Percentiles rank a stretch among this genome's conserved stretches.
Conservation (phyloP, 23 red algal genomes). For the Pyropia haitanensis region DNA sequence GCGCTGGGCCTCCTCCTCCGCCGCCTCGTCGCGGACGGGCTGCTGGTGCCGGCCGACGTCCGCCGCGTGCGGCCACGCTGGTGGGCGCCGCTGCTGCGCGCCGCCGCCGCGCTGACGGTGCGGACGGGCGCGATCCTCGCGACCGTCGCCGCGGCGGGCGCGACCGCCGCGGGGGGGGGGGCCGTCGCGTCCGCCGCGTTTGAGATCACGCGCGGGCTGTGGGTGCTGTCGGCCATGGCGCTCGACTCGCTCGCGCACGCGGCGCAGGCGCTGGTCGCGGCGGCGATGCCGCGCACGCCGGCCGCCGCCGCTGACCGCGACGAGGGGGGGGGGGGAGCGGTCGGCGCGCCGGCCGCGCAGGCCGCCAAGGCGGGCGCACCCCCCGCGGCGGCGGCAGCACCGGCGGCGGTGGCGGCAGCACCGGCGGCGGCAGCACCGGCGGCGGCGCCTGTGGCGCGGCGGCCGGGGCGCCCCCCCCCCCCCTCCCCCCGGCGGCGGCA, state of each 20-base stretch:
- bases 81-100: constrained; percentile 19
- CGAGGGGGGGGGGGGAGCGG: background rate
- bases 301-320: no score
- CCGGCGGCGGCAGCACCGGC: no score
- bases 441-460: no score
- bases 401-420: background rate
- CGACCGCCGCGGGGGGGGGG: constrained; percentile 20
- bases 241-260: constrained; percentile 38
- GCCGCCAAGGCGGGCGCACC: background rate
- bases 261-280: constrained; percentile 48
- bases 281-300: constrained; percentile 8
- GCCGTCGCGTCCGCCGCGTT: constrained; percentile 27
- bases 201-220: constrained; percentile 41
- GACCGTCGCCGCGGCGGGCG: constrained; percentile 20
- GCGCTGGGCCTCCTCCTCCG: constrained; percentile 17
- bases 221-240: constrained; percentile 36
- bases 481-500: background rate
- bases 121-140: constrained; percentile 30
- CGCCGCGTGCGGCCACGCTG: background rate
- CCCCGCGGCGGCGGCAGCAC: background rate
- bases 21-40: background rate
- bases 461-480: no score
- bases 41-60: constrained; percentile 12
- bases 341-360: background rate
- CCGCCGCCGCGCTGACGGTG: constrained; percentile 29